A percentile compares a stretch with the other conserved stretches of the same genome.
Conservation (phyloP, 805 yeast genomes). For the Ogataea naganishii region DNA sequence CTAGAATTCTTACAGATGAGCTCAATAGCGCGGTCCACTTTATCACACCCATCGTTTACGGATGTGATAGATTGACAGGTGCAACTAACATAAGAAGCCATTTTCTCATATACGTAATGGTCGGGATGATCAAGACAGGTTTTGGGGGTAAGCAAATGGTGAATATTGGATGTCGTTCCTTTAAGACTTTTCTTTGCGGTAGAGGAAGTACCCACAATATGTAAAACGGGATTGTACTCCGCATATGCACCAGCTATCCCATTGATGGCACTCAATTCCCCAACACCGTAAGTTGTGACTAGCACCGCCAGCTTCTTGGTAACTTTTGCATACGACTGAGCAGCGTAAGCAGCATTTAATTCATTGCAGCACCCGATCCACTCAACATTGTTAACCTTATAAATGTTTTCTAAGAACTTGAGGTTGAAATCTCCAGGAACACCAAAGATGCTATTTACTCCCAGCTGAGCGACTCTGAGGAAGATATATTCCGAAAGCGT, state of each 20-base stretch:
- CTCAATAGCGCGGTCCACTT: slow-evolving; percentile 61
- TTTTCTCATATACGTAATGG: slow-evolving; percentile 56
- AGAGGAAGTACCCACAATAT: slow-evolving; percentile 39
- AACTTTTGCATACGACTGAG: slow-evolving; percentile 37
- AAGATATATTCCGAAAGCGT: slow-evolving; percentile 37
- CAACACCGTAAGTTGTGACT: slow-evolving; percentile 43
- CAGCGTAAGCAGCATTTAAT: slow-evolving; percentile 41
- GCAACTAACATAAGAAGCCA: slow-evolving; percentile 50
- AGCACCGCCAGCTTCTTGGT: slow-evolving; percentile 29
- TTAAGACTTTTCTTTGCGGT: slow-evolving; percentile 8
- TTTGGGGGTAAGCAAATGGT: slow-evolving; percentile 51
- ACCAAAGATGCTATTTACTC: slow-evolving; percentile 40
- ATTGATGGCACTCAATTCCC: slow-evolving; percentile 41
- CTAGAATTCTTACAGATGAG: slow-evolving; percentile 49
- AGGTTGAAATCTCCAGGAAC: slow-evolving; percentile 58
- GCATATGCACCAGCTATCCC: slow-evolving; percentile 42
- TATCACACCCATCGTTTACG: slow-evolving; percentile 40
- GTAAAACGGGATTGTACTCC: slow-evolving; percentile 37
- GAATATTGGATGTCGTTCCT: slow-evolving; percentile 22
- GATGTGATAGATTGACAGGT: slow-evolving; percentile 41
- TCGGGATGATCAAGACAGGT: slow-evolving; percentile 48
- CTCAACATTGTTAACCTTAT: slow-evolving; percentile 18
- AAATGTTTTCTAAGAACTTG: slow-evolving; percentile 35
- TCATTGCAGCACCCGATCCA: slow-evolving; percentile 44
- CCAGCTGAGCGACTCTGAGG: slow-evolving; percentile 33